A percentile compares a stretch with the other conserved stretches of the same genome.
Evolutionary conservation across 352 stramenopile genomes (phyloP).

Genomic region (Globisporangium irregulare): DNA sequence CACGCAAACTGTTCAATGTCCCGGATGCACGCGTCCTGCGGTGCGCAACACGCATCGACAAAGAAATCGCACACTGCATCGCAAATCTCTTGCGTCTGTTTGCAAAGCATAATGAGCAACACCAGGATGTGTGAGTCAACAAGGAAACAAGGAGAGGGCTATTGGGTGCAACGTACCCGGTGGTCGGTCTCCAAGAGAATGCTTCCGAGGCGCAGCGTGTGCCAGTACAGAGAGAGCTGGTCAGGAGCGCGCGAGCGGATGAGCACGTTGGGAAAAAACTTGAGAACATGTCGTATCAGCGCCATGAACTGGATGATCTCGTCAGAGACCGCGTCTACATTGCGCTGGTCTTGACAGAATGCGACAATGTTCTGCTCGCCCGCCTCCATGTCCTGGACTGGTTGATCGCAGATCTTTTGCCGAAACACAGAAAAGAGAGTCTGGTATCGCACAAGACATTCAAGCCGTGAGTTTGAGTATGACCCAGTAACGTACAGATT

Average conservation of each 20-base stretch:
- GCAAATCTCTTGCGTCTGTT: slow-evolving; percentile 58
- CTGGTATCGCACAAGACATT: slow-evolving; percentile 16
- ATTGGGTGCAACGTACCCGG: slow-evolving; percentile 28
- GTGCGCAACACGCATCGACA: slow-evolving; percentile 38
- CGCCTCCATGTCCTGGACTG: slow-evolving; percentile 13
- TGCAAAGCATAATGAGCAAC: too few relatives aligned
- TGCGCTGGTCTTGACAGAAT: slow-evolving; percentile 31
- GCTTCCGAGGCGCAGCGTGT: slow-evolving; percentile 37
- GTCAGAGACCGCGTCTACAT: slow-evolving; percentile 35
- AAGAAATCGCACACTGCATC: slow-evolving; percentile 66
- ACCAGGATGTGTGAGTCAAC: neutral
- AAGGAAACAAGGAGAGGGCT: neutral
- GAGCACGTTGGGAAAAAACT: slow-evolving; percentile 41
- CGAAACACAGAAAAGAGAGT: slow-evolving; percentile 34
- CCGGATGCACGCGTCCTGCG: slow-evolving; percentile 33
- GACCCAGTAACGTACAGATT: neutral
- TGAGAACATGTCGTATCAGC: slow-evolving; percentile 36
- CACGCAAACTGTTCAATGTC: slow-evolving; percentile 32
- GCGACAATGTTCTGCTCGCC: slow-evolving; percentile 29
- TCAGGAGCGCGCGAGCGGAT: slow-evolving; percentile 19
- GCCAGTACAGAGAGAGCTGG: slow-evolving; percentile 36
- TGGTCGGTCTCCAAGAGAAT: slow-evolving; percentile 58
- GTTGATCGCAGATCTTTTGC: slow-evolving; percentile 41
- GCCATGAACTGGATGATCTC: slow-evolving; percentile 58
- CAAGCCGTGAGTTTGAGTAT: neutral